Base-by-base conservation (phyloP, 2,329 filamentous ascomycete species). In the Alternaria tenuissima region DNA sequence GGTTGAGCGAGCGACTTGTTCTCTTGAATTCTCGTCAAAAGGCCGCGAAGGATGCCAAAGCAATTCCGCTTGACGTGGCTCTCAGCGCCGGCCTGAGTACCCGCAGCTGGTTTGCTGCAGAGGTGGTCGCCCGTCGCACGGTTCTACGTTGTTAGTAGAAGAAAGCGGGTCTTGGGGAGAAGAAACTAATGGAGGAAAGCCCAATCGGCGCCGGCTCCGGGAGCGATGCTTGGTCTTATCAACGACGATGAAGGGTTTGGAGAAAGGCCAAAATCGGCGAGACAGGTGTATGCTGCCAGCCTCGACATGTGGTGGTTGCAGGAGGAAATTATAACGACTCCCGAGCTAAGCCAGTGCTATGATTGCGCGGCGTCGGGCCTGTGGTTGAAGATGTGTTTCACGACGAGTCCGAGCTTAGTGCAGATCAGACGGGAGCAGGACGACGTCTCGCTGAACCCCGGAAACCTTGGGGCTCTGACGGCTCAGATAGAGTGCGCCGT, bases 381-480 rank as follows among this genome's bases (percentile, higher is more conserved):
- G 36, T 39, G 49, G 30, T 65, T 39, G 39, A 32, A 48, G 39
- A 49, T 46, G 24, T 65, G 68, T 72, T 72, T 72, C 65, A 70
- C 65, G 12, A 20, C 24, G 53, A 36, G 59, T 55, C 63, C 63
- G 56, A 53, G 55, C 53, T 39, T 43, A 26, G 44, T 63, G 71
- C 62, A 64, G 69, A 73, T 73, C 70, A 65, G 69, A 71, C 71
- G 68, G 67, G 68, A 67, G 65, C 64, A 65, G 62, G 30, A 36
- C 18, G 47, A 52, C 38, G 47, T 69, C 70, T 71, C 63, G 68
- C 66, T 49, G 65, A 62, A 39, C 38, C 36, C 36, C 54, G 28
- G 54, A 56, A 30, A 39, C 54, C 34, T 41, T 49, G 36, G 38
- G 39, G 18, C 39, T 41, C 18, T 41, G 39, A 22, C 39, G 39